These are phyloP conservation scores for Sanghuangporus sanghuang DNA, from an alignment of 1,284 basidiomycete genomes.

Conservation along the genomic window DNA sequence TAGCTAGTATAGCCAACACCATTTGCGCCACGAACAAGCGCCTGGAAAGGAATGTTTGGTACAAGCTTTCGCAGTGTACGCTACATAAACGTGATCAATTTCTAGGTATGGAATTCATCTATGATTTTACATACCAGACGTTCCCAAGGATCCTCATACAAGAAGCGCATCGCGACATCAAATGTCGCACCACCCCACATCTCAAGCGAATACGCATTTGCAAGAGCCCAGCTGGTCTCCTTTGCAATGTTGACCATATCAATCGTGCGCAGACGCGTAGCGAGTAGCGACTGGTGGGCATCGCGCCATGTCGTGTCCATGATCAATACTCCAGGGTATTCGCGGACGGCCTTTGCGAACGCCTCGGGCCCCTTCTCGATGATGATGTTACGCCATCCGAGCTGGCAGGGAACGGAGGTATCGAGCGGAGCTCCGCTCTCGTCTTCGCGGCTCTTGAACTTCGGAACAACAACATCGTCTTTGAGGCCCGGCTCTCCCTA, in stretches of 20 bases:
- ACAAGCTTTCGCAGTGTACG: constrained; percentile 93
- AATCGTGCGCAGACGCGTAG: constrained; percentile 92
- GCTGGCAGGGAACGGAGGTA: constrained; percentile 75
- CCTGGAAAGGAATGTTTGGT: constrained; percentile 98
- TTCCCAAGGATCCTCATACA: constrained; percentile 99
- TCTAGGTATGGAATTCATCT: too few species aligned
- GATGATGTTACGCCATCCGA: constrained; percentile 98
- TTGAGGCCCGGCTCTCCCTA: constrained; percentile 93
- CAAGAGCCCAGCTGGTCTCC: constrained; percentile 92
- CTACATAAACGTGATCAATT: constrained; percentile 22
- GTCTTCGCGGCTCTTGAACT: constrained; percentile 75
- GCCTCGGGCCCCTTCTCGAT: constrained; percentile 97
- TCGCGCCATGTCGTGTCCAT: constrained; percentile 99
- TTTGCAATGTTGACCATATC: constrained; percentile 99
- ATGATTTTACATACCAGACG: constrained; percentile 60
- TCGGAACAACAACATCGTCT: constrained; percentile 83
- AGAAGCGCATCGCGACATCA: constrained; percentile 99
- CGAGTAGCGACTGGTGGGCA: constrained; percentile 96
- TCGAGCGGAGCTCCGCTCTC: constrained; percentile 70
- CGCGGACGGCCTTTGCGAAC: constrained; percentile 96
- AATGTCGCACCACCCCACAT: constrained; percentile 99
- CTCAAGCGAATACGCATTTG: constrained; percentile 95
- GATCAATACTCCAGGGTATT: constrained; percentile 92
- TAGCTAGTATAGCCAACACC: constrained; percentile 99
- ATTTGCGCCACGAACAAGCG: constrained; percentile 97